phyloP scores from a whole-genome alignment of 306 rosid species.

The Casuarina glauca region DNA sequence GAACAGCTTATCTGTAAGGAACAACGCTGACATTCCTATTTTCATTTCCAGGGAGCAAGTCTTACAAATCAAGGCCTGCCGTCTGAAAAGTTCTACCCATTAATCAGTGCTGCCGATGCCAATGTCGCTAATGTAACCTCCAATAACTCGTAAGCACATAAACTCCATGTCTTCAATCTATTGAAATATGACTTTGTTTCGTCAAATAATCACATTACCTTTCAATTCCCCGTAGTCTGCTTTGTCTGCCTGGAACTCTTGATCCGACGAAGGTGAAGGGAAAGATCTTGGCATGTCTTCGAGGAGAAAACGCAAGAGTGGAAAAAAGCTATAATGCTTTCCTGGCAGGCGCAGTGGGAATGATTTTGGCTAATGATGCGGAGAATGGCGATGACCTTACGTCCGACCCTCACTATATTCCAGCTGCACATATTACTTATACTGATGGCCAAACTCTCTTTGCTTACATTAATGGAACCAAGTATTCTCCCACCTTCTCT shows the following conservation, averaged over 20 bases:
- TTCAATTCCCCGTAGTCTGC: conserved; percentile 26
- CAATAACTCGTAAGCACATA: conserved; percentile 38
- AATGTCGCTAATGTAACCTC: neutral
- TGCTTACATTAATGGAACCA: conserved; percentile 44
- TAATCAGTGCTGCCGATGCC: conserved; percentile 43
- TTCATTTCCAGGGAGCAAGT: conserved; percentile 50
- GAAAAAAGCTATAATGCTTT: conserved; percentile 37
- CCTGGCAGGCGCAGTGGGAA: conserved; percentile 59
- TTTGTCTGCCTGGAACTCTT: conserved; percentile 40
- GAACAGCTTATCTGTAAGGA: too few species aligned
- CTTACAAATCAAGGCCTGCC: conserved; percentile 46
- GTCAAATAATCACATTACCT: neutral
- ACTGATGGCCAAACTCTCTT: conserved; percentile 37
- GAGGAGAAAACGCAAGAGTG: conserved; percentile 28
- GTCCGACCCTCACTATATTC: conserved; percentile 52
- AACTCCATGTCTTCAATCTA: neutral
- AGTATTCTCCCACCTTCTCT: conserved; percentile 32
- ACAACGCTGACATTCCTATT: neutral
- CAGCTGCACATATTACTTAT: conserved; percentile 45
- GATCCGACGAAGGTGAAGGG: conserved; percentile 58
- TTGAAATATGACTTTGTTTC: neutral
- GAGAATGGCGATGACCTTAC: neutral
- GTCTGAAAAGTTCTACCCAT: conserved; percentile 42
- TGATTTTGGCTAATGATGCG: conserved; percentile 52
- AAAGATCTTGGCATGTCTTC: conserved; percentile 57